Evolutionary conservation across 768 basidiomycete species (phyloP).

Genomic region (Rhizopogon vinicolor): DNA sequence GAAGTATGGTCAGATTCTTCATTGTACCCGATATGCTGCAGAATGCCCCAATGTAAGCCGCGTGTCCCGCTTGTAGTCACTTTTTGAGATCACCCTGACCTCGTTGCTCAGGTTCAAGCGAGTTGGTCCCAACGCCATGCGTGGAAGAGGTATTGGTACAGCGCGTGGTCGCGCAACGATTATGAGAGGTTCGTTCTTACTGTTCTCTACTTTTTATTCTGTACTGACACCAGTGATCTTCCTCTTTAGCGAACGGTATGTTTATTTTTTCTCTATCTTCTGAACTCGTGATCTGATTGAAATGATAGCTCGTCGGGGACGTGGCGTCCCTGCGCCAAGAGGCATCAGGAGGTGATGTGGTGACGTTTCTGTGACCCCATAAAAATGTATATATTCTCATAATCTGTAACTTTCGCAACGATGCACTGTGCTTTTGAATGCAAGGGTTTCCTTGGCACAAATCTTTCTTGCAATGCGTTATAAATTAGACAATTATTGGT

Average conservation of each 20-base stretch:
- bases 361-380: background rate
- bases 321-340: conserved; percentile 70
- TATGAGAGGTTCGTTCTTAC: conserved; percentile 76
- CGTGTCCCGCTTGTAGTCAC: conserved; percentile 2
- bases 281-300: conserved; percentile 10
- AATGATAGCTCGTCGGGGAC: conserved; percentile 75
- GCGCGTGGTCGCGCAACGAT: conserved; percentile 98
- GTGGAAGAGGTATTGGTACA: conserved; percentile 97
- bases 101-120: conserved; percentile 83
- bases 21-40: conserved; percentile 99
- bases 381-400: conserved; percentile 11
- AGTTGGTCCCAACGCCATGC: conserved; percentile 97
- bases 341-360: conserved; percentile 72
- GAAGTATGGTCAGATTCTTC: conserved; percentile 97
- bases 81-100: conserved; percentile 8
- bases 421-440: background rate
- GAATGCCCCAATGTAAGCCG: conserved; percentile 93
- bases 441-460: background rate
- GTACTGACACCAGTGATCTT: conserved; percentile 12
- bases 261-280: background rate
- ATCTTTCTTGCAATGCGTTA: background rate
- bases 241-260: conserved; percentile 69
- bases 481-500: background rate
- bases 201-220: conserved; percentile 4
- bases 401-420: conserved; percentile 1